Percentiles rank a stretch among this genome's conserved stretches.
These are phyloP conservation scores for Pseudonectria foliicola DNA, from an alignment of 2,329 filamentous ascomycete species.

Conservation along the genomic window DNA sequence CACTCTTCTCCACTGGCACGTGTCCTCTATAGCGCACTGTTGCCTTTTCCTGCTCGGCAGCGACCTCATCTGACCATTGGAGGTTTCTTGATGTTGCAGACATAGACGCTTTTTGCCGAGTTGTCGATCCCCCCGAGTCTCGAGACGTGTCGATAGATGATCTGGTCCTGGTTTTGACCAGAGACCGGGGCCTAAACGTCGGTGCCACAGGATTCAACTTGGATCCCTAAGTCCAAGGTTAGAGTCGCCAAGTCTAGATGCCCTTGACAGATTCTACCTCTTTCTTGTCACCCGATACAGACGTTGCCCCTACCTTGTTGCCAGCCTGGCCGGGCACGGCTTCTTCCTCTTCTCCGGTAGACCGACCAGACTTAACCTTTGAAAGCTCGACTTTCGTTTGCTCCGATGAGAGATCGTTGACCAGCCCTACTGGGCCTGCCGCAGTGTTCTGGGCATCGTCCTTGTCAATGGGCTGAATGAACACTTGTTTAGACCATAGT, in stretches of 20 bases:
- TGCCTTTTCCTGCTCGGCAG: conserved; percentile 16
- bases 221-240: conserved; percentile 39
- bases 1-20: conserved; percentile 1
- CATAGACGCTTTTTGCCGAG: conserved; percentile 1
- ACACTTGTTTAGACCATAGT: conserved; percentile 58
- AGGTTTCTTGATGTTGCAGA: conserved; percentile 10
- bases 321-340: conserved; percentile 11
- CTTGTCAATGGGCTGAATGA: conserved; percentile 41
- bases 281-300: conserved; percentile 33
- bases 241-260: conserved; percentile 30
- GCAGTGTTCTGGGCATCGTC: conserved; percentile 13
- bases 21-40: background rate
- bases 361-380: conserved; percentile 23
- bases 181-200: conserved; percentile 43
- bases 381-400: conserved; percentile 27
- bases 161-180: conserved; percentile 11
- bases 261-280: conserved; percentile 41
- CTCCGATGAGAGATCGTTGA: conserved; percentile 32
- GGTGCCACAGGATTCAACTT: conserved; percentile 50
- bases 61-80: conserved; percentile 25
- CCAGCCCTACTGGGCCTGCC: conserved; percentile 18
- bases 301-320: conserved; percentile 19
- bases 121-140: conserved; percentile 7
- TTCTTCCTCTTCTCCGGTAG: conserved; percentile 18
- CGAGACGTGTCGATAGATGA: conserved; percentile 8